Evolutionary conservation across 345 rosid species (phyloP).

Genomic region (Linum lewisii): DNA sequence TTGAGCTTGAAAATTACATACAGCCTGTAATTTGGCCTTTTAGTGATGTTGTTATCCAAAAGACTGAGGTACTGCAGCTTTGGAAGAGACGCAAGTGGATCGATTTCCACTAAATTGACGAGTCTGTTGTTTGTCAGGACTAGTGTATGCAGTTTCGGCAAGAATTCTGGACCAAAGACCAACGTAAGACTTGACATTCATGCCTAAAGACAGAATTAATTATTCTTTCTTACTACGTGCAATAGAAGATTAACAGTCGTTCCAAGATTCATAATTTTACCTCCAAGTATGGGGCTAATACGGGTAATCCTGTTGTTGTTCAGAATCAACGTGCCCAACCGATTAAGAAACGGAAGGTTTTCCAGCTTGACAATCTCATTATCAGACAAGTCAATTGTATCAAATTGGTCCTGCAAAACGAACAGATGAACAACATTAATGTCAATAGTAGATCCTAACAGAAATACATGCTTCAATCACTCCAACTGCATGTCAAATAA

Average conservation of each 20-base stretch:
- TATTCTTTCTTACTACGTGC: not conserved
- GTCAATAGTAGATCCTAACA: not conserved
- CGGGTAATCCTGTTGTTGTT: constrained; percentile 94
- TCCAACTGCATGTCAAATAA: not conserved
- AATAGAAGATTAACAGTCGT: not conserved
- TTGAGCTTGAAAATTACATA: constrained; percentile 86
- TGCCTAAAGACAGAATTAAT: not conserved
- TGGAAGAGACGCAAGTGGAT: constrained; percentile 78
- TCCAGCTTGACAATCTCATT: constrained; percentile 99
- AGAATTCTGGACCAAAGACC: constrained; percentile 46
- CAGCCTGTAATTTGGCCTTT: constrained; percentile 82
- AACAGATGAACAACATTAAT: not conserved
- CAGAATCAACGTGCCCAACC: constrained; percentile 78
- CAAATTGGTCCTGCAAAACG: constrained; percentile 81
- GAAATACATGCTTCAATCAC: not conserved
- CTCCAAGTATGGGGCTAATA: constrained; percentile 82
- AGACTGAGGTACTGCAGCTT: constrained; percentile 87
- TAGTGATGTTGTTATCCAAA: constrained; percentile 85
- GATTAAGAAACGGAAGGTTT: constrained; percentile 75
- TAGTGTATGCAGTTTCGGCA: constrained; percentile 82
- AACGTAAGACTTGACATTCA: not conserved
- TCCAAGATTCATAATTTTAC: constrained; percentile 21
- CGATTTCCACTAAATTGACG: constrained; percentile 95
- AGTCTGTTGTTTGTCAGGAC: constrained; percentile 94
- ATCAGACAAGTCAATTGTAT: constrained; percentile 91